These are phyloP conservation scores for Ceratocystis destructans DNA, from an alignment of 2,329 filamentous ascomycete species.

Conservation along the genomic window DNA sequence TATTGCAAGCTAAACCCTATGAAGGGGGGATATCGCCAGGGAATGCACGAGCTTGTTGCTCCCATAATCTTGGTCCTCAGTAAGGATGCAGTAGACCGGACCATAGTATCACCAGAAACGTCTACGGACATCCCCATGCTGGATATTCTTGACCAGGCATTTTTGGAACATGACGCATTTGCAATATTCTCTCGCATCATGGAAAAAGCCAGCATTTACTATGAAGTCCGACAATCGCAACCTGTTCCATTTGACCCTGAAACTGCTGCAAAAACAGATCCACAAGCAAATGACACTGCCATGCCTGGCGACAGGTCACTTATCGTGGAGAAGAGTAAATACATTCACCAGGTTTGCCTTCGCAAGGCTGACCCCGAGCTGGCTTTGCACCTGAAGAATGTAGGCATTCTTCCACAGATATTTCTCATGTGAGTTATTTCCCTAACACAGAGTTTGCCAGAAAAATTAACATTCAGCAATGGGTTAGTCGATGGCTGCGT, in stretches of 20 bases:
- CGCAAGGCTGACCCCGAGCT: slow-evolving; percentile 71
- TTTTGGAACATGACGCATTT: slow-evolving; percentile 83
- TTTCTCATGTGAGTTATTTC: slow-evolving; percentile 64
- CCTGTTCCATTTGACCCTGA: neutral
- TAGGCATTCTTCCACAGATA: slow-evolving; percentile 90
- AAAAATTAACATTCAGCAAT: neutral
- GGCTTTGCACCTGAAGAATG: slow-evolving; percentile 60
- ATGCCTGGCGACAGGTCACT: slow-evolving; percentile 35
- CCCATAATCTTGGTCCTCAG: slow-evolving; percentile 77
- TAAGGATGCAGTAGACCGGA: slow-evolving; percentile 47
- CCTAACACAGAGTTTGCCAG: neutral
- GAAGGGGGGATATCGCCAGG: slow-evolving; percentile 83
- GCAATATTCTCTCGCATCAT: slow-evolving; percentile 75
- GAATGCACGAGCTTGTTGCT: slow-evolving; percentile 93
- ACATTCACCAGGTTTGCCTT: slow-evolving; percentile 73
- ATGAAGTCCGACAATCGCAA: slow-evolving; percentile 44
- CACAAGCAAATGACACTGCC: neutral
- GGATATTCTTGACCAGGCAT: slow-evolving; percentile 55
- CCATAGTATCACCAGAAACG: slow-evolving; percentile 21
- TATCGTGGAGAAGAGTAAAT: slow-evolving; percentile 73
- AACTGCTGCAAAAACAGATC: slow-evolving; percentile 24
- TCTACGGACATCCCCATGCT: slow-evolving; percentile 33
- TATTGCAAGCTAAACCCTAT: slow-evolving; percentile 86
- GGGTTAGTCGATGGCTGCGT: slow-evolving; percentile 70
- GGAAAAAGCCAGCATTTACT: slow-evolving; percentile 75